These are phyloP conservation scores for Brassica hybrid DNA, from an alignment of 441 rosid species.

Conservation along the genomic window DNA sequence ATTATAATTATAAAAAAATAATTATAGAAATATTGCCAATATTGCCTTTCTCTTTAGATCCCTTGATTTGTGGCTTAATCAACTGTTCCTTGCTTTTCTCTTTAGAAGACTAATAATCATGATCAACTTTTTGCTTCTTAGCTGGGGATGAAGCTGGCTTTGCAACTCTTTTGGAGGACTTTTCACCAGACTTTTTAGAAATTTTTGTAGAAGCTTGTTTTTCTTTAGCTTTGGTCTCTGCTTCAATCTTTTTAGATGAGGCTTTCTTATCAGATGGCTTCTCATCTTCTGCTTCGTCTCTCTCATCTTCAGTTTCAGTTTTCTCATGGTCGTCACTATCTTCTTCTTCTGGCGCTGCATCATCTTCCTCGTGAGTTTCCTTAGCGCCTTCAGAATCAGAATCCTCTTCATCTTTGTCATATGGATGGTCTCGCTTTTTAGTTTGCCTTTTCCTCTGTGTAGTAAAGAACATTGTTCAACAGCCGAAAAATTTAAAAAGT, in stretches of 20 bases:
- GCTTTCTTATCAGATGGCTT: constrained; percentile 46
- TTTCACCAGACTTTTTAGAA: constrained; percentile 55
- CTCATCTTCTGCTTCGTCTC: constrained; percentile 52
- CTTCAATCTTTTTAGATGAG: constrained; percentile 52
- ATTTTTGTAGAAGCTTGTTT: constrained; percentile 52
- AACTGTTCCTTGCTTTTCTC: constrained; percentile 38
- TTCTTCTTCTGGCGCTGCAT: constrained; percentile 41
- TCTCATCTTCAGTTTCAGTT: constrained; percentile 59
- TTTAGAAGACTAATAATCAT: constrained; percentile 44
- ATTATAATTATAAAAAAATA: too few relatives aligned
- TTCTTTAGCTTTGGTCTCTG: constrained; percentile 50
- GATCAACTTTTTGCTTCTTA: constrained; percentile 44
- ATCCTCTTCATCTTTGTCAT: constrained; percentile 61
- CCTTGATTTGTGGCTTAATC: too few relatives aligned
- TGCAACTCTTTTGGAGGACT: constrained; percentile 53
- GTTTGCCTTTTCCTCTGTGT: constrained; percentile 63
- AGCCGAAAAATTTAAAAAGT: too few relatives aligned
- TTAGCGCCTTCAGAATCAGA: constrained; percentile 52
- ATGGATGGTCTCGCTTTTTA: constrained; percentile 51
- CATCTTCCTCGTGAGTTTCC: constrained; percentile 59
- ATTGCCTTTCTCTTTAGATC: too few relatives aligned
- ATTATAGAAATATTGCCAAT: too few relatives aligned
- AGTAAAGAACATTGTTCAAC: constrained; percentile 28
- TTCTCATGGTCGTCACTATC: constrained; percentile 64
- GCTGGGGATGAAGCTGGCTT: constrained; percentile 50